Percentiles rank a stretch among this genome's conserved stretches.
phyloP scores from a whole-genome alignment of 139 green algal species.

The Closterium sp. region DNA sequence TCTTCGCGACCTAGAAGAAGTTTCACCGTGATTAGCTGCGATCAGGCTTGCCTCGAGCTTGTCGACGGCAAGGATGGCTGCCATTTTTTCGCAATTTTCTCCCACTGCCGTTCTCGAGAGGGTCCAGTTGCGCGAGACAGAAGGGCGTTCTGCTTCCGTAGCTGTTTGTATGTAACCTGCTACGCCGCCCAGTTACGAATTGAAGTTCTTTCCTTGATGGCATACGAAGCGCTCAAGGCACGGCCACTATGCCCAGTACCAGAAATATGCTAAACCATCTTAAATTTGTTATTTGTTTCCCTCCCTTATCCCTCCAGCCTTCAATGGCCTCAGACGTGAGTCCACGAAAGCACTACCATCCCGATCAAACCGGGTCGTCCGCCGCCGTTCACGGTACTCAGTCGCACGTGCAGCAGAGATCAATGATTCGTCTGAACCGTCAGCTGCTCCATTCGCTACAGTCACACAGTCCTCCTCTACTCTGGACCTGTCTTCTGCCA shows the following conservation, averaged over 20 bases:
- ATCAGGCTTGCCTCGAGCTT: neutral
- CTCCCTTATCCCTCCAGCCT: neutral
- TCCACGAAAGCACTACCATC: neutral
- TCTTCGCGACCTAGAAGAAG: neutral
- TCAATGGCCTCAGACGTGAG: neutral
- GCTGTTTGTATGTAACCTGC: neutral
- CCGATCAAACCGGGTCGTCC: neutral
- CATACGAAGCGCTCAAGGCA: neutral
- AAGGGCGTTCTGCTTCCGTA: neutral
- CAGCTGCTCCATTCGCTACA: neutral
- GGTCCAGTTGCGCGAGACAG: neutral
- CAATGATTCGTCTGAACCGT: neutral
- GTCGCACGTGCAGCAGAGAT: neutral
- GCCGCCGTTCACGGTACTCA: neutral
- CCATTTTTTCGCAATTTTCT: neutral
- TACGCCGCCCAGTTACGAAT: too few species aligned
- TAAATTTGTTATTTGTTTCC: neutral
- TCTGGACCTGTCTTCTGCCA: neutral
- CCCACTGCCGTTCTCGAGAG: neutral
- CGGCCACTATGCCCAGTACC: neutral
- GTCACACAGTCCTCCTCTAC: neutral
- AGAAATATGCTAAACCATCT: neutral
- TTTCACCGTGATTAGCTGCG: neutral
- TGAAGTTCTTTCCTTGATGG: too few species aligned
- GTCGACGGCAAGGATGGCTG: neutral